These are phyloP conservation scores for Geotrichum ghanense DNA, from an alignment of 805 yeast genomes.

Conservation along the genomic window DNA sequence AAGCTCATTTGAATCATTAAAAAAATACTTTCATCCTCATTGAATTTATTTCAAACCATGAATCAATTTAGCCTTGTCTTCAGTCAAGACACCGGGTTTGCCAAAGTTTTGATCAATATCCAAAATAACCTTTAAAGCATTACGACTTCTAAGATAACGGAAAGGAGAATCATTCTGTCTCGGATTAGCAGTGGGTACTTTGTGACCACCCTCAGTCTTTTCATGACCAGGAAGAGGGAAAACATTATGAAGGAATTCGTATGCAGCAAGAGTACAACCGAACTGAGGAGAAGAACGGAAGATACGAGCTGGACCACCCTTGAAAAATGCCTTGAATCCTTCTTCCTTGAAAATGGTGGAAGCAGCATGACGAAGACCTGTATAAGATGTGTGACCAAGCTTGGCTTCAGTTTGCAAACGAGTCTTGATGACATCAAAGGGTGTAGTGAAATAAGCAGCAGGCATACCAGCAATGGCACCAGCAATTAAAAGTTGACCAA, in stretches of 20 bases:
- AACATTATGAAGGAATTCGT: conserved; percentile 73
- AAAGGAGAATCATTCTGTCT: conserved; percentile 20
- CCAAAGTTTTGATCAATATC: conserved; percentile 37
- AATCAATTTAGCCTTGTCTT: conserved; percentile 15
- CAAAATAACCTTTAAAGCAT: conserved; percentile 31
- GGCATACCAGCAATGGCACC: conserved; percentile 99
- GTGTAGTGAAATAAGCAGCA: conserved; percentile 92
- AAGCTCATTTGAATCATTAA: no score
- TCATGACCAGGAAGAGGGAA: conserved; percentile 50
- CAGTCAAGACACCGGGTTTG: conserved; percentile 22
- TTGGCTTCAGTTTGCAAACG: conserved; percentile 80
- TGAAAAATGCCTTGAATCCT: conserved; percentile 77
- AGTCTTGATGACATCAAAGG: conserved; percentile 93
- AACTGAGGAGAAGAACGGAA: conserved; percentile 95
- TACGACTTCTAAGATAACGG: conserved; percentile 29
- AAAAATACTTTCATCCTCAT: no score
- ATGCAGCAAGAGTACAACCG: conserved; percentile 96
- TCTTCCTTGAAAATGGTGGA: conserved; percentile 67
- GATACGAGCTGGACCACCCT: conserved; percentile 93
- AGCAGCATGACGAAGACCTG: conserved; percentile 69
- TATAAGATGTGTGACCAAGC: conserved; percentile 65
- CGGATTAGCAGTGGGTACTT: conserved; percentile 26
- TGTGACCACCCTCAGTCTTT: conserved; percentile 33
- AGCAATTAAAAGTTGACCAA: conserved; percentile 73
- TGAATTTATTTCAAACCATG: conserved; percentile 14